Evolutionary conservation across 1,284 basidiomycete genomes (phyloP).

Genomic region (Leccinum griseonigrum): DNA sequence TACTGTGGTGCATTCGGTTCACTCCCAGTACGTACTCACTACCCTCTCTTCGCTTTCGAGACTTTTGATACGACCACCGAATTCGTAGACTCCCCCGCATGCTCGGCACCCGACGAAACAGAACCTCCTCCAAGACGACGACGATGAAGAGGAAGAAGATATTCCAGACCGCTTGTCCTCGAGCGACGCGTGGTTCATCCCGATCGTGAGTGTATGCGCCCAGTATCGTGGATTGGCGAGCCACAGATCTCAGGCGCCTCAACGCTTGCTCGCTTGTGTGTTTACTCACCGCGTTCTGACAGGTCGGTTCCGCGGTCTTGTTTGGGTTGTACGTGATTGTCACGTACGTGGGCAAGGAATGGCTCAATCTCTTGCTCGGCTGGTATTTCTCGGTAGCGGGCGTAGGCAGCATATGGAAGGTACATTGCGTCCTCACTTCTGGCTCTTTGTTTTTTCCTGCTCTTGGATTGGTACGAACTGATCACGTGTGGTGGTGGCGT

Average conservation of each 20-base stretch:
- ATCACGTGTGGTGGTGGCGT: not conserved
- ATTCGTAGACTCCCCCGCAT: slow-evolving; percentile 13
- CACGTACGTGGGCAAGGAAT: slow-evolving; percentile 76
- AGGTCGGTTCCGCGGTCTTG: slow-evolving; percentile 68
- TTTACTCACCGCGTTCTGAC: not conserved
- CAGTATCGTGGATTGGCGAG: not conserved
- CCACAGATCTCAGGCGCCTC: not conserved
- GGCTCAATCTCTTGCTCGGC: slow-evolving; percentile 79
- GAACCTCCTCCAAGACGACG: slow-evolving; percentile 23
- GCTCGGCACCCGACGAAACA: not conserved
- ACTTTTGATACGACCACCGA: not conserved
- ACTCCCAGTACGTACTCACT: slow-evolving; percentile 50
- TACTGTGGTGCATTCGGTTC: slow-evolving; percentile 68
- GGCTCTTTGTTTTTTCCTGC: not conserved
- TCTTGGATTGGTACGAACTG: not conserved
- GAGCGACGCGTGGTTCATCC: slow-evolving; percentile 74
- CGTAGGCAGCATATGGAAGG: slow-evolving; percentile 69
- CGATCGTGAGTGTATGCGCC: slow-evolving; percentile 48
- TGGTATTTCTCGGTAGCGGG: slow-evolving; percentile 74
- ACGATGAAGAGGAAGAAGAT: slow-evolving; percentile 46
- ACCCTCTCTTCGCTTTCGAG: not conserved
- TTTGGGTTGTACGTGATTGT: slow-evolving; percentile 69
- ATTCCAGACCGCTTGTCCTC: slow-evolving; percentile 58
- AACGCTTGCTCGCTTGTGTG: not conserved
- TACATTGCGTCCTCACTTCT: slow-evolving; percentile 4